Evolutionary conservation across 169 alveolate species (phyloP), one percentile per base, ranked within the genome.

Genomic region (Pseudocohnilembus persalinus): DNA sequence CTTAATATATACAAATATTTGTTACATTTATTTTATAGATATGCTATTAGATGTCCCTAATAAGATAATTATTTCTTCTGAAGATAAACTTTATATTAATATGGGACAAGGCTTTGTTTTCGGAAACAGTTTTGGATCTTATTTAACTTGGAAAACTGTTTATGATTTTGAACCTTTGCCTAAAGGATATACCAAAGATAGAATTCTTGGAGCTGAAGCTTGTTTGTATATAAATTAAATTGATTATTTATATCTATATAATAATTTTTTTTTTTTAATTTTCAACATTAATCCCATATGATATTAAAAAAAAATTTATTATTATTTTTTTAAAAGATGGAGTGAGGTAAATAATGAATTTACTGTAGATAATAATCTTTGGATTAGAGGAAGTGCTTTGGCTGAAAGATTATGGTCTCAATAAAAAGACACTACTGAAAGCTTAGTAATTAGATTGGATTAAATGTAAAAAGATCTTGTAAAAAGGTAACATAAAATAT

Each of bases 401-500:
- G 89, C 84, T 63, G 89, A 85, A 74, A 84, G 89, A 68, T 63
- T 85, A 30, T 85, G 89, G 89, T 78, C 75, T 73, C 81, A 81
- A 0, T 27, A 73, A 49, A 49, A 49, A 20, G 68, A 49, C 20
- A 11, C 68, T 49, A 49, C 4, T 11, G 20, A 11, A 49, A 49
- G 20, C 20, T 4, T 49, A 11, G 68, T 49, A 4, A 49, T 11
- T 4, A 49, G 68, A 49, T 49, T 49, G 68, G 68, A 11, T 49
- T 49, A 49, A 49, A 49, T 49, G 68, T 20, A 49, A 49, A 49
- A 49, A 11, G 26, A 11, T 49, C 68, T 49, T 49, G 68, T 49
- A 11, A 20, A 49, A 4, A 49, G 68, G 68, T 49, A 49, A 49
- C 4, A 49, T 11, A 11, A 11, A 49, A 11, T 11, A 11, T 11